Base-by-base conservation (phyloP, 73 alveolate species). In the Paramecium tetraurelia region DNA sequence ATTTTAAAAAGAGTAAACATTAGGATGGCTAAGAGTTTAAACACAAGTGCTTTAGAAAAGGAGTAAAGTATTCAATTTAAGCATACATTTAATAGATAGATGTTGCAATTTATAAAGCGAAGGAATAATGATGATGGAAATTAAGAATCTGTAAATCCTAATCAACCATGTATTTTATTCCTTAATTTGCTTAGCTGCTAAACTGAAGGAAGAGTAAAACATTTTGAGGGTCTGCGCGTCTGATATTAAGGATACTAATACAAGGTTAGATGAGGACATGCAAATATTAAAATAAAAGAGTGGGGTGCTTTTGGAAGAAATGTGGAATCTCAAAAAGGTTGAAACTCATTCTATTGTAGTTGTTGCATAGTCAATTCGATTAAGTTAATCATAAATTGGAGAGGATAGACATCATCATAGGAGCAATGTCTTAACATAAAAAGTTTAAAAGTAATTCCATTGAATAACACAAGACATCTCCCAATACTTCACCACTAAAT, bases 1-100 rank as follows among this genome's bases (percentile, higher is more conserved):
- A 87, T 76, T 87, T 87, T 86, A 75, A 87, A 18, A 87, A 87
- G 85, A 24, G 46, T 22, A 80, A 80, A 80, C 90, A 80, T 80
- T 29, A 21, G 71, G 72, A 80, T 4, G 90, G 90, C 21, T 46
- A 80, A 24, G 90, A 80, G 31, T 80, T 80, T 80, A 80, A 80
- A 43, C 90, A 80, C 50, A 80, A 80, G 43, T 80, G 90, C 24
- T 80, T 80, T 80, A 0, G 90, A 20, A 40, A 80, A 24, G 90
- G 90, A 80, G 90, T 80, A 10, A 80, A 80, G 90, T 80, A 80
- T 9, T 7, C 5, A n/a, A 7, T 10, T 41, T 8, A 24, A 24
- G 20, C 31, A 20, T 12, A 2, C 48, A 7, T 8, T 24, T 0
- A 22, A 31, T 80, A 80, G 90, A 46, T 46, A 41, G 33, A 80